Evolutionary conservation across 768 basidiomycete genomes (phyloP).

Genomic region (Serendipita sp.): DNA sequence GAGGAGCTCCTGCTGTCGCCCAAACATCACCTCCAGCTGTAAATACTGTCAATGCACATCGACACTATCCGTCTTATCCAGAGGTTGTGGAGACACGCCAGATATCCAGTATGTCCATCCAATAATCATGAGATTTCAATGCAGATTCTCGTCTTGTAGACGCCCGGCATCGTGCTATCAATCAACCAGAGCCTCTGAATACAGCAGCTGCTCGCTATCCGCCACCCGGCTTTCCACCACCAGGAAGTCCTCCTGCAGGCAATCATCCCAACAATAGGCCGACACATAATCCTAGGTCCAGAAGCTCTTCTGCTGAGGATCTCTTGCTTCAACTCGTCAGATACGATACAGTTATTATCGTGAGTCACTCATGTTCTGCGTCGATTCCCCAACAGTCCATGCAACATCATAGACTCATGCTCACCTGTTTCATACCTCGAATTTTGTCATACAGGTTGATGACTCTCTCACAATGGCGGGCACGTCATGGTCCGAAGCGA

Average conservation of each 20-base stretch:
- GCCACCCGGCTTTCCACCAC: no score
- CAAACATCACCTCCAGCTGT: neutral
- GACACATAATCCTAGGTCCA: neutral
- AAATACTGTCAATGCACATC: no score
- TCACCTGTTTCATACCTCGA: neutral
- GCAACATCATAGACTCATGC: neutral
- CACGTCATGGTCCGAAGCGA: conserved; percentile 34
- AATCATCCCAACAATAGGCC: neutral
- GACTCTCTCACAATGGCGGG: conserved; percentile 45
- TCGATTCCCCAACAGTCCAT: neutral
- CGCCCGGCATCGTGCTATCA: no score
- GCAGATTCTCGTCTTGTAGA: no score
- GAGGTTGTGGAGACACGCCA: no score
- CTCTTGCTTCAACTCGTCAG: conserved; percentile 14
- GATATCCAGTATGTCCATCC: no score
- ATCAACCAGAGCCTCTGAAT: no score
- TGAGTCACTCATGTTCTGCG: conserved; percentile 15
- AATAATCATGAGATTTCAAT: no score
- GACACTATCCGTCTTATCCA: no score
- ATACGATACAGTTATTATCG: conserved; percentile 42
- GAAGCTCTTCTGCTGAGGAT: conserved; percentile 10
- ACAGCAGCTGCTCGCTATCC: no score
- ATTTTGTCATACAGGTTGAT: conserved; percentile 18
- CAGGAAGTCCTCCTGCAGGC: neutral
- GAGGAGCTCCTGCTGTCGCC: neutral